Evolutionary conservation across 306 rosid genomes (phyloP).

Genomic region (Nissolia schottii): DNA sequence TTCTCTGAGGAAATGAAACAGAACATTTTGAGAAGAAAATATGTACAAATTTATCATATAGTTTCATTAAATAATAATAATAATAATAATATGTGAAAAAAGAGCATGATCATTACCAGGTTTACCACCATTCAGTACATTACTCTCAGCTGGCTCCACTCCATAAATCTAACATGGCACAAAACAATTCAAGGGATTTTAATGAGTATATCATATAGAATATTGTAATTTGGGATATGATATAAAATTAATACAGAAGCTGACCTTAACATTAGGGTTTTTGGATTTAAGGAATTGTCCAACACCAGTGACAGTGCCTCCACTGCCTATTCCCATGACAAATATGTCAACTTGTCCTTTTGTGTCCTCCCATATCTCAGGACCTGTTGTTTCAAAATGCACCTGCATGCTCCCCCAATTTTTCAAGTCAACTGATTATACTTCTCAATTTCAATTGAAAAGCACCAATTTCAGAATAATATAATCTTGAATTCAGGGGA

Average conservation of each 20-base stretch:
- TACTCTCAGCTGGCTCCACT: slow-evolving; percentile 92
- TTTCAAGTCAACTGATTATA: not conserved
- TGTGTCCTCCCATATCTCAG: slow-evolving; percentile 99
- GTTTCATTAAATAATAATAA: no score
- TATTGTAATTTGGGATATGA: not conserved
- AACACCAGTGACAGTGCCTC: slow-evolving; percentile 94
- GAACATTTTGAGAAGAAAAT: not conserved
- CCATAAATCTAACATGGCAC: slow-evolving; percentile 47
- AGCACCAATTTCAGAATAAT: not conserved
- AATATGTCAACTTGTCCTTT: slow-evolving; percentile 89
- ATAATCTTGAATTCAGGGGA: not conserved
- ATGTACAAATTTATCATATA: not conserved
- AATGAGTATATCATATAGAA: not conserved
- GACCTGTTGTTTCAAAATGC: slow-evolving; percentile 96
- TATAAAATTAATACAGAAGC: not conserved
- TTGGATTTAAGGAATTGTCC: slow-evolving; percentile 85
- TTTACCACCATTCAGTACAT: slow-evolving; percentile 83
- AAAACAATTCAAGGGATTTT: slow-evolving; percentile 23
- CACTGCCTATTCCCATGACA: slow-evolving; percentile 97
- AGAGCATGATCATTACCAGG: slow-evolving; percentile 52
- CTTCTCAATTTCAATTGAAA: not conserved
- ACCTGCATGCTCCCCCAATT: slow-evolving; percentile 53
- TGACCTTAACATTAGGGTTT: slow-evolving; percentile 86
- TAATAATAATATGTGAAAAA: not conserved
- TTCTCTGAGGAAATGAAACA: not conserved